These are phyloP conservation scores for Yamadazyma friedrichii DNA, from an alignment of 1,139 yeast genomes.

Conservation along the genomic window DNA sequence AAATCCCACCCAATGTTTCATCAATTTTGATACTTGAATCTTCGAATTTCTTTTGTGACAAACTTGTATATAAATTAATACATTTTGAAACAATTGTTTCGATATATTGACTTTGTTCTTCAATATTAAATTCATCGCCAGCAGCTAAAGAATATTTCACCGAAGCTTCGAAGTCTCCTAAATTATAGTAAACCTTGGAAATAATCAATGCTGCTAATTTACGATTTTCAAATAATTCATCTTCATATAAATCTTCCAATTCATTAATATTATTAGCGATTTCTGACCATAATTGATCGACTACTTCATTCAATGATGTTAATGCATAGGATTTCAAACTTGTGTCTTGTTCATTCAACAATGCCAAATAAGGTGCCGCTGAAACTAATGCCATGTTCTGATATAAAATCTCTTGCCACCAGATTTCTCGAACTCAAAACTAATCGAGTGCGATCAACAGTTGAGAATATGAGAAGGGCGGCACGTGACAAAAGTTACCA, in stretches of 20 bases:
- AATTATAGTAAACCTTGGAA: constrained; percentile 90
- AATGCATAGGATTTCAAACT: constrained; percentile 82
- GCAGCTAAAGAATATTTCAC: constrained; percentile 87
- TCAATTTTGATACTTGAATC: constrained; percentile 50
- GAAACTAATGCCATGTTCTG: constrained; percentile 55
- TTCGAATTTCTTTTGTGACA: constrained; percentile 55
- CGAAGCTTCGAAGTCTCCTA: constrained; percentile 91
- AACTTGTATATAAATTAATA: constrained; percentile 73
- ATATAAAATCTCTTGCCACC: constrained; percentile 5
- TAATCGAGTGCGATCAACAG: constrained; percentile 1
- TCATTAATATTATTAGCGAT: constrained; percentile 87
- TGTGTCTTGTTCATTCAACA: constrained; percentile 78
- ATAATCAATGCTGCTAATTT: constrained; percentile 88
- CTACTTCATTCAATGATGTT: constrained; percentile 74
- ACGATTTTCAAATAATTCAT: constrained; percentile 70
- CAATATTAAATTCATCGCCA: constrained; percentile 75
- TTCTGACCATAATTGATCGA: constrained; percentile 96
- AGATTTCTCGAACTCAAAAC: constrained; percentile 1
- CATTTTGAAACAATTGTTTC: constrained; percentile 94
- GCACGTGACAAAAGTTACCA: no score
- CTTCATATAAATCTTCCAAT: constrained; percentile 90
- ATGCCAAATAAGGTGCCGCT: constrained; percentile 89
- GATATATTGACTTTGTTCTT: constrained; percentile 75
- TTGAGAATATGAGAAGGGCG: no score
- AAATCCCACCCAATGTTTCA: constrained; percentile 62